These are phyloP conservation scores for Cyclostephanos invisitatus DNA, from an alignment of 108 stramenopile genomes.

Conservation along the genomic window DNA sequence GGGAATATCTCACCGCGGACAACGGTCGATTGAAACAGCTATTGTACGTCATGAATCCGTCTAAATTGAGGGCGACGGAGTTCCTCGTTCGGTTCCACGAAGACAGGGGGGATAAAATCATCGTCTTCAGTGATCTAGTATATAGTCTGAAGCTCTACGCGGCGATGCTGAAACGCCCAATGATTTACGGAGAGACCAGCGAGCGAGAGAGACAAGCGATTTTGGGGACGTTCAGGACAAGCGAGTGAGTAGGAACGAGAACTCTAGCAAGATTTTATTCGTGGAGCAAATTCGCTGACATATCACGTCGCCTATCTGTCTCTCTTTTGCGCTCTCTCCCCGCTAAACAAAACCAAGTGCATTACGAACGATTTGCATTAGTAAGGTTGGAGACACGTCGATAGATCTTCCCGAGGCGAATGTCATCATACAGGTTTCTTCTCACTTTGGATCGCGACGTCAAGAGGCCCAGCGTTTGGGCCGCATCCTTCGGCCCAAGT, in stretches of 20 bases:
- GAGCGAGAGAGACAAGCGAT: slow-evolving; percentile 93
- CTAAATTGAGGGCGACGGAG: slow-evolving; percentile 91
- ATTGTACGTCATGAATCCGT: slow-evolving; percentile 98
- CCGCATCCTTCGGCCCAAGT: slow-evolving; percentile 96
- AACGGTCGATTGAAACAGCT: slow-evolving; percentile 86
- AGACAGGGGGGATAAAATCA: slow-evolving; percentile 96
- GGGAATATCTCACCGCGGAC: slow-evolving; percentile 87
- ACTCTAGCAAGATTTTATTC: background rate
- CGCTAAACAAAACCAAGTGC: slow-evolving; percentile 35
- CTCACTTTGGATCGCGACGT: slow-evolving; percentile 96
- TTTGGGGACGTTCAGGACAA: slow-evolving; percentile 87
- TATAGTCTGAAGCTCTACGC: slow-evolving; percentile 90
- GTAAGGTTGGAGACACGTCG: slow-evolving; percentile 97
- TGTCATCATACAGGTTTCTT: slow-evolving; percentile 99
- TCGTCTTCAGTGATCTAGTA: slow-evolving; percentile 97
- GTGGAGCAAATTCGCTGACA: background rate
- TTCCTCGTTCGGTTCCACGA: slow-evolving; percentile 93
- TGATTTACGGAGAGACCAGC: slow-evolving; percentile 96
- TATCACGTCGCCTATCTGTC: background rate
- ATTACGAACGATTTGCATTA: slow-evolving; percentile 93
- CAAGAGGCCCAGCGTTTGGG: slow-evolving; percentile 99
- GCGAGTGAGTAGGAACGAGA: slow-evolving; percentile 48
- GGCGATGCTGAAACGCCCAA: slow-evolving; percentile 77
- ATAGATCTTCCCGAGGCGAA: slow-evolving; percentile 99
- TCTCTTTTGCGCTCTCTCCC: background rate